Evolutionary conservation across 371 early-diverging fungal genomes (phyloP).

Genomic region (Apophysomyces trapeziformis): DNA sequence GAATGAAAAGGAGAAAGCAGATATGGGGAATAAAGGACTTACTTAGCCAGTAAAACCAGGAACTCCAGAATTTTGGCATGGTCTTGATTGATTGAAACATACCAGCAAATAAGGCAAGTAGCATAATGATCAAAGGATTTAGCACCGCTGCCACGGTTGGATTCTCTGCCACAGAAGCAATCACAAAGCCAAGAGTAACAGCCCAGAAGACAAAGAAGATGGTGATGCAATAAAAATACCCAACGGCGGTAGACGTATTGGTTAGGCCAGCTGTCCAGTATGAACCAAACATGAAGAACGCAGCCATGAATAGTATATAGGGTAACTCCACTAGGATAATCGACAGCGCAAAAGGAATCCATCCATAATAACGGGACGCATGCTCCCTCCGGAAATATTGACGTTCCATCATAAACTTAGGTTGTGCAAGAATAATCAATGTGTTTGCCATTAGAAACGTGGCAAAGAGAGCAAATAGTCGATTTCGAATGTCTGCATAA

Average conservation of each 20-base stretch:
- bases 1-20: not conserved
- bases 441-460: slow-evolving; percentile 59
- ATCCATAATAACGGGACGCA: slow-evolving; percentile 68
- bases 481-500: slow-evolving; percentile 61
- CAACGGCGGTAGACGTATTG: slow-evolving; percentile 42
- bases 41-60: slow-evolving; percentile 68
- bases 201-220: slow-evolving; percentile 63
- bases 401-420: slow-evolving; percentile 71
- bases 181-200: slow-evolving; percentile 66
- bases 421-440: slow-evolving; percentile 38
- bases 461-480: slow-evolving; percentile 69
- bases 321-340: slow-evolving; percentile 58
- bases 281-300: slow-evolving; percentile 56
- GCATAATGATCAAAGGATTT: slow-evolving; percentile 63
- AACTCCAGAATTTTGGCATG: slow-evolving; percentile 73
- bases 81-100: slow-evolving; percentile 57
- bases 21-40: not conserved
- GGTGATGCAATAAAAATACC: slow-evolving; percentile 63
- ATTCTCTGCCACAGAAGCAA: slow-evolving; percentile 48
- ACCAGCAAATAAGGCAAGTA: slow-evolving; percentile 64
- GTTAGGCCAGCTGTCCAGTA: slow-evolving; percentile 73
- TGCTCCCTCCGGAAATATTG: slow-evolving; percentile 67
- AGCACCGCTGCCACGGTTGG: slow-evolving; percentile 61
- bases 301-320: slow-evolving; percentile 48
- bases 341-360: slow-evolving; percentile 59